Percentiles rank a stretch among this genome's conserved stretches.
phyloP scores from a whole-genome alignment of 2,329 filamentous ascomycete genomes.

The Fusarium sp. region DNA sequence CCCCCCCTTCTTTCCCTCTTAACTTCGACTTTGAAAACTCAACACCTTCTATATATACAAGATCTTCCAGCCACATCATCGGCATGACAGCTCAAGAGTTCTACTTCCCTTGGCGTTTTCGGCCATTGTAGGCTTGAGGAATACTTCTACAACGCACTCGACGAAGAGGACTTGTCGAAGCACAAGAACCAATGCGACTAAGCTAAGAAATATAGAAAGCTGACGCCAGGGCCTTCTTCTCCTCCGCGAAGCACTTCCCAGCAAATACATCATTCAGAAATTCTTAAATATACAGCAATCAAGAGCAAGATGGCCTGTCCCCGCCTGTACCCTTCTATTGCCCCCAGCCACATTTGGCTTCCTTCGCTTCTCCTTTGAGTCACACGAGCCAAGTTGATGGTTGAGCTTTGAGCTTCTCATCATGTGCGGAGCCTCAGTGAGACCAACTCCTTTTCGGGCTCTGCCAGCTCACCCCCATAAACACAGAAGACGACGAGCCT shows the following conservation, averaged over 20 bases:
- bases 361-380: too few relatives aligned
- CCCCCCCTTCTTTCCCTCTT: background rate
- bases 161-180: background rate
- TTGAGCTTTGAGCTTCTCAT: too few relatives aligned
- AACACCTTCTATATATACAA: background rate
- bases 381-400: too few relatives aligned
- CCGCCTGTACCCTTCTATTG: too few relatives aligned
- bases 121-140: background rate
- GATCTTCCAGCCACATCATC: accelerated
- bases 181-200: background rate
- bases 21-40: background rate
- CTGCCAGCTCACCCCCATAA: background rate
- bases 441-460: background rate
- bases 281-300: background rate
- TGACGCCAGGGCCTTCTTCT: background rate
- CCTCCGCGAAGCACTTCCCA: too few relatives aligned
- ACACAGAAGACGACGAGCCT: background rate
- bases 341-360: too few relatives aligned
- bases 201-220: background rate
- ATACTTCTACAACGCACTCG: background rate
- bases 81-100: background rate
- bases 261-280: background rate
- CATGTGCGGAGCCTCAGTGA: too few relatives aligned
- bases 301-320: background rate
- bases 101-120: background rate